Evolutionary conservation across 257 asterid species (phyloP).

Genomic region (Nicotiana attenuata): DNA sequence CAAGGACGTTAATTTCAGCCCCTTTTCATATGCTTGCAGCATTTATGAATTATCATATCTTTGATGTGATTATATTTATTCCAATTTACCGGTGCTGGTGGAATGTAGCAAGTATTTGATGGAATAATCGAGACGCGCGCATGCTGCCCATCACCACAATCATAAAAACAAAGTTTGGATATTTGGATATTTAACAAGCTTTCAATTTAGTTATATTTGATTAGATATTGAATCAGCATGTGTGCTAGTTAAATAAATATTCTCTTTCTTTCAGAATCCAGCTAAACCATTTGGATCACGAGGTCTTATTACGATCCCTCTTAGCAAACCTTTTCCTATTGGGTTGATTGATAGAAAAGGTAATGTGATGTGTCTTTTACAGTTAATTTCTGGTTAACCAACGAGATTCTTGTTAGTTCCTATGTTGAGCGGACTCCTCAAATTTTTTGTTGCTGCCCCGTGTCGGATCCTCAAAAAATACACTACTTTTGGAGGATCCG

Average conservation of each 20-base stretch:
- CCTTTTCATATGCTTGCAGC: background rate
- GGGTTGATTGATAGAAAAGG: conserved; percentile 70
- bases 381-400: background rate
- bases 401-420: background rate
- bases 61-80: background rate
- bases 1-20: background rate
- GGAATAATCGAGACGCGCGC: too few species aligned
- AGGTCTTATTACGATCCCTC: conserved; percentile 55
- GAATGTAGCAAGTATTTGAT: too few species aligned
- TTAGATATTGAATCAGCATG: background rate
- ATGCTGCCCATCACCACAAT: too few species aligned
- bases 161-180: background rate
- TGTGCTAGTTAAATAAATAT: background rate
- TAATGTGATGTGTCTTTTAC: conserved; percentile 13
- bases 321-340: conserved; percentile 61
- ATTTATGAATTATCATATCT: background rate
- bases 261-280: conserved; percentile 25
- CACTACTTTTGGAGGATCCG: too few species aligned
- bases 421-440: too few species aligned
- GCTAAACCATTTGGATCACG: conserved; percentile 50
- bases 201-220: background rate
- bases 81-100: too few species aligned
- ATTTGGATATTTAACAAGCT: background rate
- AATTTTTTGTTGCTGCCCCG: too few species aligned
- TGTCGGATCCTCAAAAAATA: too few species aligned